Conservation (phyloP, 2,329 filamentous ascomycete species). For the Phyllosticta paracitricarpa region DNA sequence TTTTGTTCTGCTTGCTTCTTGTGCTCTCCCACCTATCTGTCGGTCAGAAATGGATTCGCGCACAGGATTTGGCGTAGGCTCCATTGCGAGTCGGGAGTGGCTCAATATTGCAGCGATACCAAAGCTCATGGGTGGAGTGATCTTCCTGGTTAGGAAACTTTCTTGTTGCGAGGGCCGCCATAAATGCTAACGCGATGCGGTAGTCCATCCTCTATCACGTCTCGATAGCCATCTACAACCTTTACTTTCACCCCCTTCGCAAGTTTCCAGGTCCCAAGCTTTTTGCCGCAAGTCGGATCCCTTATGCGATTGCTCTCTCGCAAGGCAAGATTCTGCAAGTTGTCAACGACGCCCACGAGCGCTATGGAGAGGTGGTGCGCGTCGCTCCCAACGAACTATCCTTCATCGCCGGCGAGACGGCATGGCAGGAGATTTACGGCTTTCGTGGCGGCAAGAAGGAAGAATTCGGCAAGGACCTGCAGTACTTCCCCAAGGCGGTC, state of each 20-base stretch:
- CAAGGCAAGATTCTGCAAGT: constrained; percentile 20
- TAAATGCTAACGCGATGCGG: neutral
- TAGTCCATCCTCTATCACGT: constrained; percentile 12
- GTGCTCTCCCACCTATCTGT: neutral
- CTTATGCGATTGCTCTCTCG: constrained; percentile 20
- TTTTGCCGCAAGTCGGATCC: constrained; percentile 22
- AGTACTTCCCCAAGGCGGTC: constrained; percentile 18
- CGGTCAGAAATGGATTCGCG: neutral
- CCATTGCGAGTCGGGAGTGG: neutral
- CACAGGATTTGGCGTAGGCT: neutral
- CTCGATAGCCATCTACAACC: constrained; percentile 23
- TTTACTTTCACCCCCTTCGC: constrained; percentile 34
- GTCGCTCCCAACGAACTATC: constrained; percentile 33
- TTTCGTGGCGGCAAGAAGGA: constrained; percentile 18
- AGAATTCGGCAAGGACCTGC: constrained; percentile 20
- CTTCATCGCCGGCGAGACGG: constrained; percentile 33
- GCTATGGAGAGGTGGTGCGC: constrained; percentile 34
- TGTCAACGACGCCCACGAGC: constrained; percentile 25
- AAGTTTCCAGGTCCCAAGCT: constrained; percentile 34
- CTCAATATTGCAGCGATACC: neutral
- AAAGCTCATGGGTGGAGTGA: constrained; percentile 1
- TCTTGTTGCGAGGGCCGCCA: too few species aligned
- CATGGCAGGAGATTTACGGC: constrained; percentile 28
- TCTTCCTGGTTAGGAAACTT: neutral
- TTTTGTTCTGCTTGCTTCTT: too few species aligned